These are phyloP conservation scores for Sporisorium reilianum DNA, from an alignment of 1,284 basidiomycete genomes.

Conservation along the genomic window DNA sequence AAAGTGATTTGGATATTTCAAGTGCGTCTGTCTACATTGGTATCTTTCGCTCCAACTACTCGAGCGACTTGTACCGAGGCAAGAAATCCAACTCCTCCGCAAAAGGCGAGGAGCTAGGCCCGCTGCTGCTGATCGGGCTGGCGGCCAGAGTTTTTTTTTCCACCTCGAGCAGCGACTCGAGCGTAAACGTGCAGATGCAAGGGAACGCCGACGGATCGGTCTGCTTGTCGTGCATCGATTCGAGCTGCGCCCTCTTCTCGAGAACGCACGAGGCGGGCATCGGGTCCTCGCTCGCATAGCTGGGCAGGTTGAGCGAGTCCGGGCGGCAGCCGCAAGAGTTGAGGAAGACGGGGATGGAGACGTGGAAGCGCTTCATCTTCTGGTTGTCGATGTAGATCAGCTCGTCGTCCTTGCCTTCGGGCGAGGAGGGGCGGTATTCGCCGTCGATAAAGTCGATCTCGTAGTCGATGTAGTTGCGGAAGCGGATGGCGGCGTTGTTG, in stretches of 20 bases:
- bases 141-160: slow-evolving; percentile 17
- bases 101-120: neutral
- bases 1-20: slow-evolving; percentile 1
- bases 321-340: slow-evolving; percentile 35
- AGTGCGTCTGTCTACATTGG: too few species aligned
- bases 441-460: slow-evolving; percentile 49
- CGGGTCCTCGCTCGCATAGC: slow-evolving; percentile 35
- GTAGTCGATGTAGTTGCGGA: slow-evolving; percentile 33
- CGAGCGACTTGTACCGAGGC: slow-evolving; percentile 10
- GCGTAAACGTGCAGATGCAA: slow-evolving; percentile 34
- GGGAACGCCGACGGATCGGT: slow-evolving; percentile 24
- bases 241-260: slow-evolving; percentile 8
- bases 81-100: slow-evolving; percentile 4
- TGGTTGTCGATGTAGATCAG: slow-evolving; percentile 34
- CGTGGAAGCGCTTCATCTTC: slow-evolving; percentile 44
- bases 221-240: slow-evolving; percentile 22
- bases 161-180: slow-evolving; percentile 34
- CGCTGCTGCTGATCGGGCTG: neutral
- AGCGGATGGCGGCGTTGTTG: slow-evolving; percentile 37
- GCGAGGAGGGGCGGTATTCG: neutral
- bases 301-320: slow-evolving; percentile 34
- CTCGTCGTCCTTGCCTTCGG: neutral
- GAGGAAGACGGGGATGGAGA: slow-evolving; percentile 23
- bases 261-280: slow-evolving; percentile 18
- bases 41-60: too few species aligned